A percentile compares a stretch with the other conserved stretches of the same genome.
phyloP scores from a whole-genome alignment of 163 green algal species.

The Scenedesmus sp. region DNA sequence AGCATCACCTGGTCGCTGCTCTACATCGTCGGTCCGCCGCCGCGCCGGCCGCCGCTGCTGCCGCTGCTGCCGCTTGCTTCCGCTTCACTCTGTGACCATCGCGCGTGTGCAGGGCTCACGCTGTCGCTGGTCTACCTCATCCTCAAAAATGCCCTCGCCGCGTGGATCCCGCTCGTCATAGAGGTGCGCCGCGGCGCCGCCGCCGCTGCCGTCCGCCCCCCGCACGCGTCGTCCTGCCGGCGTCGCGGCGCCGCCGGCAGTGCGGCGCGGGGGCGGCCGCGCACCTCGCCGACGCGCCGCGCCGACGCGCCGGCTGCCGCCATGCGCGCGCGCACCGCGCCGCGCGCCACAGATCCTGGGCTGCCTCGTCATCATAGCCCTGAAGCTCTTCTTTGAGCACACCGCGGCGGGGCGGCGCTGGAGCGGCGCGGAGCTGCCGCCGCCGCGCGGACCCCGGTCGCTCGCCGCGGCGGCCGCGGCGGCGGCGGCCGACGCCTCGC shows the following conservation, averaged over 20 bases:
- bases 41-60: no score
- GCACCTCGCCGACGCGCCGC: no score
- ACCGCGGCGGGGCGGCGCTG: constrained; percentile 4
- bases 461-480: neutral
- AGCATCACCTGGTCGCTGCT: constrained; percentile 17
- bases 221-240: no score
- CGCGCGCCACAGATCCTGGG: no score
- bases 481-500: neutral
- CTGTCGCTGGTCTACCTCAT: constrained; percentile 7
- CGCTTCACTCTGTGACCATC: neutral
- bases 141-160: constrained; percentile 29
- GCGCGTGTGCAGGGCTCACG: neutral
- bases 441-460: neutral
- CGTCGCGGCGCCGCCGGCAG: no score
- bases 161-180: constrained; percentile 40
- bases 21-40: constrained; percentile 15
- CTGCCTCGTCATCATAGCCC: constrained; percentile 3
- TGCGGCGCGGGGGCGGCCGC: no score
- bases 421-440: neutral
- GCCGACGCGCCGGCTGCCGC: no score
- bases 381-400: constrained; percentile 37
- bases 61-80: no score
- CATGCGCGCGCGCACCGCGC: no score
- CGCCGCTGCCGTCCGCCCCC: no score
- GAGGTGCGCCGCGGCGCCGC: no score